Evolutionary conservation across 2,329 filamentous ascomycete genomes (phyloP), one percentile per base, ranked within the genome.

Genomic region (Thelonectria blattea): DNA sequence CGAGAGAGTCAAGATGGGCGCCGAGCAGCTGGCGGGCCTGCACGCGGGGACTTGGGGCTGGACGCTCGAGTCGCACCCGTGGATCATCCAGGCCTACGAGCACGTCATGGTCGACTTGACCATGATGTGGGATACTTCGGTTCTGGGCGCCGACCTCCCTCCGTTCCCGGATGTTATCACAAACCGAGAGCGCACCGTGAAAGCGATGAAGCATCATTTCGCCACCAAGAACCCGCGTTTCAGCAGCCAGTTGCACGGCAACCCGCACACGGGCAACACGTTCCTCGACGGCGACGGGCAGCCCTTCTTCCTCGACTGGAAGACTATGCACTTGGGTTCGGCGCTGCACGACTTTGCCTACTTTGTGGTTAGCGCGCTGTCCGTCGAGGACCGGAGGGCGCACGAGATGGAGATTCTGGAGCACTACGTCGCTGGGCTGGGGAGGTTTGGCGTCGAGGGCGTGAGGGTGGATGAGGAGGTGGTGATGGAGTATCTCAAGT

Each of bases 351-450:
- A 65, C 20, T 24, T 66, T 15, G 24, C 55, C 1, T 66, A 66
- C 12, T 64, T 57, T 5, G 27, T 66, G 0, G 37, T 56, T 1
- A 58, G 58, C 2, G 52, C 61, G 3, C 11, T 66, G 10, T 55
- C 52, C 0, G 46, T 63, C 5, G 42, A 56, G 15, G 58, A 62
- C 18, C 75, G 78, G 14, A 72, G 78, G n/a, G 67, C 68, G 10
- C 73, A 78, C 34, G 78, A 80, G 66, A 73, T 75, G 71, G 73
- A 64, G 5, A 67, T 68, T 1, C 18, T 68, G 0, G 66, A 68
- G 2, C 64, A 67, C 39, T 68, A 68, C 12, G 64, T 68, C 1
- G 64, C 62, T 49, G 50, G 58, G 1, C 32, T 68, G 22, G 9
- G 12, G 18, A 3, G 22, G 42, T 45, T 45, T 14, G 42, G 42